A percentile compares a stretch with the other conserved stretches of the same genome.
Conservation (phyloP, 306 rosid genomes). For the Lablab purpureus region DNA sequence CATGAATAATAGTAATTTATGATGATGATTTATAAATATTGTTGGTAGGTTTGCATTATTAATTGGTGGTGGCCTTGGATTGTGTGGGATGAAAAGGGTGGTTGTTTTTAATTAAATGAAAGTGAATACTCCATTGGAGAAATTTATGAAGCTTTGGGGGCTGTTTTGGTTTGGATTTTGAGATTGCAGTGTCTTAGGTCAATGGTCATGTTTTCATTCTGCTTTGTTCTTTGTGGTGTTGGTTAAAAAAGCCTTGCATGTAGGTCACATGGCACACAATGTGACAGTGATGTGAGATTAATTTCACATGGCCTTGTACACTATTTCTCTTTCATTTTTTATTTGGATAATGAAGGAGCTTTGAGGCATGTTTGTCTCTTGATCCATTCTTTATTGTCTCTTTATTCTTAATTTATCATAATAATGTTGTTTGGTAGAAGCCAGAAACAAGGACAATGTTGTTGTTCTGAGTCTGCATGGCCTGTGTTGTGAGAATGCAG, state of each 20-base stretch:
- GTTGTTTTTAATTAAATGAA: not conserved
- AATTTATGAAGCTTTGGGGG: not conserved
- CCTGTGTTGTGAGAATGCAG: too few species aligned
- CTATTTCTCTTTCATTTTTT: not conserved
- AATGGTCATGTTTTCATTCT: not conserved
- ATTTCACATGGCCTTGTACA: constrained; percentile 40
- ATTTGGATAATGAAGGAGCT: not conserved
- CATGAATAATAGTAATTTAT: not conserved
- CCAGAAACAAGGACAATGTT: too few species aligned
- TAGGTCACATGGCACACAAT: constrained; percentile 35
- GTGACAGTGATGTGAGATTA: constrained; percentile 23
- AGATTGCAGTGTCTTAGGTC: not conserved
- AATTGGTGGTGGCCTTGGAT: not conserved
- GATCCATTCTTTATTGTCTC: not conserved
- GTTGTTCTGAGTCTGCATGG: too few species aligned
- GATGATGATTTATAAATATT: not conserved
- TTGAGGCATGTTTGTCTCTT: constrained; percentile 35
- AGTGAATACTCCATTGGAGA: not conserved
- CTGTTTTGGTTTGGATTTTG: not conserved
- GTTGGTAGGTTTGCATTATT: not conserved
- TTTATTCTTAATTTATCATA: too few species aligned
- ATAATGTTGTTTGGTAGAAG: too few species aligned
- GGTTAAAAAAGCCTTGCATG: constrained; percentile 45
- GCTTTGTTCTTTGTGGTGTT: not conserved
- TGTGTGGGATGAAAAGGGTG: constrained; percentile 17